Percentiles rank a stretch among this genome's conserved stretches.
phyloP scores from a whole-genome alignment of 768 basidiomycete species.

The Podaxis sp. region DNA sequence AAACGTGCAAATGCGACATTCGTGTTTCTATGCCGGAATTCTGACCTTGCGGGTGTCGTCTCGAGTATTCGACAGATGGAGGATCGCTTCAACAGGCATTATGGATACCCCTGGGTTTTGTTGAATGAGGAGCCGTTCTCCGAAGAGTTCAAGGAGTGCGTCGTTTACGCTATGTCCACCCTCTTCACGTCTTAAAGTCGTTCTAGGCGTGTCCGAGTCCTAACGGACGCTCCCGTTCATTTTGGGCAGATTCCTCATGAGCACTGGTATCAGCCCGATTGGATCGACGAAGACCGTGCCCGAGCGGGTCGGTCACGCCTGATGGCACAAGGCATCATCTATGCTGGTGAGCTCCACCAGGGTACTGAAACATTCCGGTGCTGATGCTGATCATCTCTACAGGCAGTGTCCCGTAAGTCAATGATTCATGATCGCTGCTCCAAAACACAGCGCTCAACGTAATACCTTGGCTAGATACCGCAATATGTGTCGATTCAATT shows the following conservation, averaged over 20 bases:
- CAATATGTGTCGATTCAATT: slow-evolving; percentile 96
- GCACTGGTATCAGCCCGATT: slow-evolving; percentile 81
- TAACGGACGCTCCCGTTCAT: slow-evolving; percentile 57
- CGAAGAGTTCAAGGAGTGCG: slow-evolving; percentile 67
- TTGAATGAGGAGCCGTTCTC: slow-evolving; percentile 80
- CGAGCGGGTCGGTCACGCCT: slow-evolving; percentile 57
- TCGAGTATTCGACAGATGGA: slow-evolving; percentile 69
- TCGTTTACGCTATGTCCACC: not conserved
- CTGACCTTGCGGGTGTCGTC: slow-evolving; percentile 48
- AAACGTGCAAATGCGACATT: slow-evolving; percentile 72
- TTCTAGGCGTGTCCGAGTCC: slow-evolving; percentile 44
- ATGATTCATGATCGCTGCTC: not conserved
- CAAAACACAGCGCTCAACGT: not conserved
- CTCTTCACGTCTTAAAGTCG: not conserved
- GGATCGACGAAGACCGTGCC: slow-evolving; percentile 75
- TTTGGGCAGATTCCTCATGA: slow-evolving; percentile 73
- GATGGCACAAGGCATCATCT: slow-evolving; percentile 60
- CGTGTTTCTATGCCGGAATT: slow-evolving; percentile 67
- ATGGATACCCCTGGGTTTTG: slow-evolving; percentile 79
- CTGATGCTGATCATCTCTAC: slow-evolving; percentile 14
- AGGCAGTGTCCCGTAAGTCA: slow-evolving; percentile 72
- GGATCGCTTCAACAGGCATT: slow-evolving; percentile 78
- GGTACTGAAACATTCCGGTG: slow-evolving; percentile 5
- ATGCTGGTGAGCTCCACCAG: slow-evolving; percentile 44
- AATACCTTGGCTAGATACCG: slow-evolving; percentile 54